Conservation (phyloP, 2,329 filamentous ascomycete genomes). For the Epichloe sylvatica region DNA sequence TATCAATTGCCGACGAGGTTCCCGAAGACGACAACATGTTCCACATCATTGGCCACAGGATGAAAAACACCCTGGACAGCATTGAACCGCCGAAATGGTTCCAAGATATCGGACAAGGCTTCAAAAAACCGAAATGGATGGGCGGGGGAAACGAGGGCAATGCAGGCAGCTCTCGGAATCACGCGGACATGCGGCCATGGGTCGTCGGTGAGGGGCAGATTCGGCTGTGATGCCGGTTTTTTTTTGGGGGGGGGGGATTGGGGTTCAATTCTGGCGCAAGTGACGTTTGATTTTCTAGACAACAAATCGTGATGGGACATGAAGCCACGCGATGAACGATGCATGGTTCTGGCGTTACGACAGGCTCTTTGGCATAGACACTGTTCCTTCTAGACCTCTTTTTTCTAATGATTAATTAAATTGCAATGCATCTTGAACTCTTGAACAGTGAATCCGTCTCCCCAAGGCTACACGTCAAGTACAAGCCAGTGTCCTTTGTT, state of each 20-base stretch:
- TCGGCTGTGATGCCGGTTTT: slow-evolving; percentile 6
- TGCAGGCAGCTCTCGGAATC: slow-evolving; percentile 15
- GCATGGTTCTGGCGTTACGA: slow-evolving; percentile 1
- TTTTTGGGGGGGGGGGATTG: too few species aligned
- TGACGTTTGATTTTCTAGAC: background rate
- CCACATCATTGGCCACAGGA: slow-evolving; percentile 64
- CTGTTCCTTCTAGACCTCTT: background rate
- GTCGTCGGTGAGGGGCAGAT: slow-evolving; percentile 33
- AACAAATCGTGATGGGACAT: too few species aligned
- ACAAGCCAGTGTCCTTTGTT: too few species aligned
- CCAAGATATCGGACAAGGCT: slow-evolving; percentile 50
- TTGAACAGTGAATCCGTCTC: background rate
- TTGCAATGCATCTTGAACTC: background rate
- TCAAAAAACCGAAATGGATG: slow-evolving; percentile 78
- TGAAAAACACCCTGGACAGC: slow-evolving; percentile 84
- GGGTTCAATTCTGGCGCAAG: too few species aligned
- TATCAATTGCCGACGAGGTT: slow-evolving; percentile 26
- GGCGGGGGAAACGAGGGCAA: slow-evolving; percentile 37
- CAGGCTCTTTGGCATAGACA: background rate
- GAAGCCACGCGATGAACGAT: background rate
- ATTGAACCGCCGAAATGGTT: slow-evolving; percentile 74
- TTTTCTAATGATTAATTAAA: background rate
- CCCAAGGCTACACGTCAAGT: too few species aligned
- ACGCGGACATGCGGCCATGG: slow-evolving; percentile 40
- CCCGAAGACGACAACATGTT: slow-evolving; percentile 72